phyloP scores from a whole-genome alignment of 108 stramenopile genomes.

The Fragilariopsis cylindrus region DNA sequence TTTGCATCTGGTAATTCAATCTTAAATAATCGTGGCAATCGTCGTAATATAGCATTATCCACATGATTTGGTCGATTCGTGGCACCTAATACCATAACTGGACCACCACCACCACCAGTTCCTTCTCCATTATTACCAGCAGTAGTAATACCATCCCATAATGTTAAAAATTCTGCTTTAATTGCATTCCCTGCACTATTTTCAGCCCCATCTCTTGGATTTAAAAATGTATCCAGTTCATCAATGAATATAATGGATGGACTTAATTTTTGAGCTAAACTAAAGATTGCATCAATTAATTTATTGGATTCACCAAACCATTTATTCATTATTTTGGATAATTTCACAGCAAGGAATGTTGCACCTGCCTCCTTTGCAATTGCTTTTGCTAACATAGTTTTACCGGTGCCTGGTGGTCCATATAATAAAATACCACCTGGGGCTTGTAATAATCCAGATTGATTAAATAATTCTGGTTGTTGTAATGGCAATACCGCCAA shows the following conservation, averaged over 20 bases:
- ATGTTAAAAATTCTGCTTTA: conserved; percentile 93
- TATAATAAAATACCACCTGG: conserved; percentile 95
- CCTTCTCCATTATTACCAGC: not conserved
- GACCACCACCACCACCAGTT: conserved; percentile 46
- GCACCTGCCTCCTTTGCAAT: conserved; percentile 95
- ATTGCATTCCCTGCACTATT: conserved; percentile 77
- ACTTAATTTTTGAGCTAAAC: conserved; percentile 88
- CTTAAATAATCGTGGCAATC: conserved; percentile 89
- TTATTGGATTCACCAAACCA: conserved; percentile 98
- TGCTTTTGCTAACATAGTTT: conserved; percentile 98
- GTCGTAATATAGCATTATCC: conserved; percentile 93
- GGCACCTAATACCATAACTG: conserved; percentile 94
- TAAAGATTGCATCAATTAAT: conserved; percentile 90
- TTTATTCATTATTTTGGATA: conserved; percentile 92
- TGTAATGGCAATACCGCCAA: conserved; percentile 91
- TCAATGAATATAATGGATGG: conserved; percentile 97
- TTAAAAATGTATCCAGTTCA: conserved; percentile 95
- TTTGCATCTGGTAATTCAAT: conserved; percentile 71
- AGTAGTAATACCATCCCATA: conserved; percentile 91
- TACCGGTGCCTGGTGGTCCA: conserved; percentile 84
- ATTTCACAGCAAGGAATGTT: conserved; percentile 92
- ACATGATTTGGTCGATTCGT: conserved; percentile 95
- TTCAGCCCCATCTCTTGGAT: conserved; percentile 68
- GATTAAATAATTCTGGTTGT: conserved; percentile 80
- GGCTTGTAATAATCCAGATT: conserved; percentile 62